Base-by-base conservation (phyloP, 2,329 filamentous ascomycete genomes). In the Ophiosphaerella herpotricha region DNA sequence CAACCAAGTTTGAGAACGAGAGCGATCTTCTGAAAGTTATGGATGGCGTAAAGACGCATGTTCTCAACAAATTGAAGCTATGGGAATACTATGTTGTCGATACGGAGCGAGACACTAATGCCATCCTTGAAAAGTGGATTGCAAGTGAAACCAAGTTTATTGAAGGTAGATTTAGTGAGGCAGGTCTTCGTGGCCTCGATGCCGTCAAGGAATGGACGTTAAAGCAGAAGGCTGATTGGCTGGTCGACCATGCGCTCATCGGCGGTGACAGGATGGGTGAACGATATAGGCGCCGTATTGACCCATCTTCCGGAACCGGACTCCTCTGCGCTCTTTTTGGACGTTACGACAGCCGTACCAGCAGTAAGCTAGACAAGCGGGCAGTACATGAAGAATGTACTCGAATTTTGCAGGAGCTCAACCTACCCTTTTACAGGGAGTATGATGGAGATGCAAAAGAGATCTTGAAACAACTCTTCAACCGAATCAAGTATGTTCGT, bases 11-110 rank as follows among this genome's bases (percentile, higher is more conserved):
- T 50, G 83, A 85, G 57, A 84, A 77, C 7, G 78, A 80, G 3
- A 86, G 88, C 39, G 93, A 97, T 64, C 77, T 99, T 3, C 69
- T 89, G 23, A 82, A 83, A 57, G 85, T 97, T 52, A 96, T 97
- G 87, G 86, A 90, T 26, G 89, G 84, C 7, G 83, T 96, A 65
- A 95, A 94, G 73, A 84, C 84, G 16, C 83, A 91, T 46, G 91
- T 94, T 32, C 84, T 99, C 66, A 83, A 84, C 23, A 82, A 84
- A 35, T 84, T 93, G 53, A 86, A 86, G 41, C 81, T 99, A 1
- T 99, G 94, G 94, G 90, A 99, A 70, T 99, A 88, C 76, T 99
- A 97, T 69, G 85, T 88, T 13, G 78, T 96, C 49, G 85, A 97
- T 65, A 86, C 94, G 4, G 85, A 93, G 49, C 79, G 83, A 26